Base-by-base conservation (phyloP, 208 protist species). In the Endotrypanum monterogeii region DNA sequence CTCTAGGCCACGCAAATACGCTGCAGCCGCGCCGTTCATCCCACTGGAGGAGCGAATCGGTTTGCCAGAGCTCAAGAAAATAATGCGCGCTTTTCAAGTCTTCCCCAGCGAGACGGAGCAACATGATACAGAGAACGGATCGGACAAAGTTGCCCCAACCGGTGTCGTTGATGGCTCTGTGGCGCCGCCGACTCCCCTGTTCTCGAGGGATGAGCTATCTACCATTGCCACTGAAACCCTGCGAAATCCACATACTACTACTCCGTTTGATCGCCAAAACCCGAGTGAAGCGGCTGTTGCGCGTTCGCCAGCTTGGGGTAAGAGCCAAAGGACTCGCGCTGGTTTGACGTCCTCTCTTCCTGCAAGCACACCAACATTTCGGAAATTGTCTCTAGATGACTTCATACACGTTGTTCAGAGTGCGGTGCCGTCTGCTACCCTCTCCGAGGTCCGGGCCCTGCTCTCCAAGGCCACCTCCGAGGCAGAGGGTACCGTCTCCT, bases 401-500 rank as follows among this genome's bases (percentile, higher is more conserved):
- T 85, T 88, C 41, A 71, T 74, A 3, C 50, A 54, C 1, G 72
- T 74, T 52, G 61, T 86, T 46, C 71, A 76, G 67, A 44, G 20
- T 20, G 76, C 83, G 25, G 61, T 91, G 12, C 83, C 88, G 16
- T 71, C 52, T 30, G 86, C 84, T 0, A 85, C 79, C 11, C 74
- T 74, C 16, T 71, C 25, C 6, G 87, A 92, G 63, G 82, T 93
- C 51, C 75, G 74, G 23, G 80, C 93, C 11, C 80, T 96, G 32
- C 80, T 94, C 54, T 86, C 83, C 61, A 92, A 91, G 70, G 86
- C 93, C 0, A 88, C 93, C 71, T 92, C 91, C 58, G 91, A 96
- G 32, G 83, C 76, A 0, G 78, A 87, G 63, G 87, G 85, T 28
- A 69, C 52, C 48, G 87, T 88, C 28, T 86, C 83, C 9, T 96